These are phyloP conservation scores for Craspedostauros australis DNA, from an alignment of 108 stramenopile species.

Conservation along the genomic window DNA sequence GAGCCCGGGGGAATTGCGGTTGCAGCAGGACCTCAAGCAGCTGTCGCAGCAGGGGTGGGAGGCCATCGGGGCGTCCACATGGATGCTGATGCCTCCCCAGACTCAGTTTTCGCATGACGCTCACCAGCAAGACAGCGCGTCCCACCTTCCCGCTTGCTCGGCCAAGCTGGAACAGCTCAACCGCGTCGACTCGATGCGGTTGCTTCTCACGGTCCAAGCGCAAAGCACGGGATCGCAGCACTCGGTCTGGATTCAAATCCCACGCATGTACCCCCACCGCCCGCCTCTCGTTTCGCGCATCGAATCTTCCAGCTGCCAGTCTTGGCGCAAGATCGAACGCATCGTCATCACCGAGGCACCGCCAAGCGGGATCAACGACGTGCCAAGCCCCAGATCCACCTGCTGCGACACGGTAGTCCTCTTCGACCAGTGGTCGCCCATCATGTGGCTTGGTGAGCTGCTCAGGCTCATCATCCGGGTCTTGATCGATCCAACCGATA, in stretches of 20 bases:
- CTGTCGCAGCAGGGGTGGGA: constrained; percentile 15
- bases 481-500: neutral
- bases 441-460: constrained; percentile 46
- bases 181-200: constrained; percentile 40
- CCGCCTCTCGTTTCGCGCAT: constrained; percentile 45
- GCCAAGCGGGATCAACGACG: too few relatives aligned
- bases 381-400: too few relatives aligned
- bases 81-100: neutral
- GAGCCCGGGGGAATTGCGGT: constrained; percentile 60
- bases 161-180: constrained; percentile 10
- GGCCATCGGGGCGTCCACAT: neutral
- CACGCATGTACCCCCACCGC: constrained; percentile 71
- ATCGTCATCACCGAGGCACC: constrained; percentile 43
- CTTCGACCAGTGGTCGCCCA: constrained; percentile 50
- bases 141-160: constrained; percentile 4
- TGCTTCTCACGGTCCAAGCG: constrained; percentile 29
- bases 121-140: too few relatives aligned
- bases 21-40: constrained; percentile 48
- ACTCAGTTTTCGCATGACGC: neutral
- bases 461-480: constrained; percentile 35
- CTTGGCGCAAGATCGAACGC: neutral
- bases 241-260: constrained; percentile 49
- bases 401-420: constrained; percentile 32
- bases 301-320: constrained; percentile 4
- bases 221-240: neutral